Conservation (phyloP, 331 rosid species). For the Prunus yedoensis region DNA sequence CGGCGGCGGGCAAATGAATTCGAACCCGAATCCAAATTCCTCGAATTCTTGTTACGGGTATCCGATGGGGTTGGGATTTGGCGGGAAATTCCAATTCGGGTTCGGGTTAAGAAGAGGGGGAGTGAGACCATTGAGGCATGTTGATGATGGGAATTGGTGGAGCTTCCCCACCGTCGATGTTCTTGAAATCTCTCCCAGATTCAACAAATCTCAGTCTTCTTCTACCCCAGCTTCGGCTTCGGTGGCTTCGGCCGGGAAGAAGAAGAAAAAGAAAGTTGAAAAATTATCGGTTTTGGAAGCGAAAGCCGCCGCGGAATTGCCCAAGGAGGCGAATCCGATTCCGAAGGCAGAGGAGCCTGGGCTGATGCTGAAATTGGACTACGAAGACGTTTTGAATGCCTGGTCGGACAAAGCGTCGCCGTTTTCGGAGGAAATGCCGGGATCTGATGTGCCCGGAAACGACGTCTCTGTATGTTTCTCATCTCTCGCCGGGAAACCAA, state of each 20-base stretch:
- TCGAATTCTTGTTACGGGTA: constrained; percentile 30
- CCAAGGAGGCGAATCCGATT: constrained; percentile 32
- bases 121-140: constrained; percentile 58
- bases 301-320: constrained; percentile 19
- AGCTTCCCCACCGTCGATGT: constrained; percentile 75
- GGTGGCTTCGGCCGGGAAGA: background rate
- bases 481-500: constrained; percentile 31
- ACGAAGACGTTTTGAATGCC: constrained; percentile 60
- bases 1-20: background rate
- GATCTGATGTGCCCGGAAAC: constrained; percentile 43
- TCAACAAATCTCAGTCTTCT: constrained; percentile 27
- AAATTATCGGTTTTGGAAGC: background rate
- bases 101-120: constrained; percentile 44
- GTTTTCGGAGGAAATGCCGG: constrained; percentile 62
- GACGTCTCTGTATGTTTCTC: constrained; percentile 69
- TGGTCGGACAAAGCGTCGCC: constrained; percentile 82
- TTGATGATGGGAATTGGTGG: constrained; percentile 79
- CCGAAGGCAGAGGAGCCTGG: constrained; percentile 23
- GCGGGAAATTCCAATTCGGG: constrained; percentile 62
- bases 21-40: background rate
- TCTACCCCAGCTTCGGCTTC: background rate
- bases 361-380: constrained; percentile 80
- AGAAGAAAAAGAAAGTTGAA: constrained; percentile 18
- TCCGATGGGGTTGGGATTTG: constrained; percentile 45
- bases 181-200: constrained; percentile 65